Base-by-base conservation (phyloP, 257 asterid species). In the Misopates orontium region DNA sequence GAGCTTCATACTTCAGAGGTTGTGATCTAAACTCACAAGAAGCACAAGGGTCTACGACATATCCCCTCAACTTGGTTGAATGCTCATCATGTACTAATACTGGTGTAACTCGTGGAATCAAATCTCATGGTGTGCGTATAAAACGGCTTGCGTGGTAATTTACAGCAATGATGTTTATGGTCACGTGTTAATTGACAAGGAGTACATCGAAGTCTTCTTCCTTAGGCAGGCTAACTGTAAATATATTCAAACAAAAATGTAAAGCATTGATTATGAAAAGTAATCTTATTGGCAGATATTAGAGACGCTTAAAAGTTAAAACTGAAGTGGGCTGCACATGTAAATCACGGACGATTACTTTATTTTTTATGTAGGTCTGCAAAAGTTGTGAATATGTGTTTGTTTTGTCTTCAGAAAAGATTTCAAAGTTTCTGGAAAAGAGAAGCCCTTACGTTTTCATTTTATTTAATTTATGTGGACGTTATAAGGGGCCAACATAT, bases 11-110 rank as follows among this genome's bases (percentile, higher is more conserved):
- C 65, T 56, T 17, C 14, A 4, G 54, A n/a, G 61, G 15, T 50
- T 28, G 36, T 66, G 39, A 20, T 47, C 67, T 21, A 55, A 54
- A 69, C 63, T 47, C 51, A 58, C 69, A 17, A 59, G 63, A 64
- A 50, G 62, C 70, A 68, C 51, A 41, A 18, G 40, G 51, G 17
- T 28, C n/a, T 28, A 28, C 7, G 36, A 28, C 36, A 4, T 3
- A 62, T 50, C n/a, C 45, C 0, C 18, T 16, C 18, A 45, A 28
- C 7, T 3, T 28, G 36, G 36, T 28, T 28, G 40, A 10, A 41
- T 57, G 18, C 23, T 14, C 56, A 54, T 17, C 56, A 62, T 48
- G 58, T 31, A 0, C n/a, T 15, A 20, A 57, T 40, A 56, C 36
- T 45, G 47, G 42, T 50, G 10, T 10, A 55, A 52, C 56, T 3